Conservation (phyloP, 225 moss, liverwort and hornwort species). For the Marchantia paleacea region DNA sequence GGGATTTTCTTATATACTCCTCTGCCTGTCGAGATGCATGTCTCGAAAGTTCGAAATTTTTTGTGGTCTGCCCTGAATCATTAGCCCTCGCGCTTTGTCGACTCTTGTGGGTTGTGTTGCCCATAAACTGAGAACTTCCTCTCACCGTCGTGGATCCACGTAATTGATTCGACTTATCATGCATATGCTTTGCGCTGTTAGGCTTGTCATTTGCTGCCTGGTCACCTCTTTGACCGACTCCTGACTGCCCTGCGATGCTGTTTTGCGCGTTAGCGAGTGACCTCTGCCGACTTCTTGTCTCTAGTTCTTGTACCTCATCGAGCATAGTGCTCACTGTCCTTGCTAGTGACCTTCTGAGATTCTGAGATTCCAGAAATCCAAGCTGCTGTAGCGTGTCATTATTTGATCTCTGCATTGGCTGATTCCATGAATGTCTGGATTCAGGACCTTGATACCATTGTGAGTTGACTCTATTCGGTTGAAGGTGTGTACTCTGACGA, state of each 20-base stretch:
- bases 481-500: not conserved
- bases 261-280: not conserved
- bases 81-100: too few relatives aligned
- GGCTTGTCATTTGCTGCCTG: not conserved
- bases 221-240: not conserved
- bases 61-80: not conserved
- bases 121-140: too few relatives aligned
- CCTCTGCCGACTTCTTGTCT: slow-evolving; percentile 7
- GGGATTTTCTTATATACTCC: not conserved
- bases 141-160: not conserved
- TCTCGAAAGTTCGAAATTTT: not conserved
- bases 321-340: not conserved
- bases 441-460: not conserved
- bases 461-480: not conserved
- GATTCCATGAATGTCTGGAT: not conserved
- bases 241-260: not conserved
- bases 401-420: not conserved
- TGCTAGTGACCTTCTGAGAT: slow-evolving; percentile 6
- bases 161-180: not conserved
- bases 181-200: not conserved
- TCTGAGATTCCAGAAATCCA: not conserved
- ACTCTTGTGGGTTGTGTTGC: not conserved
- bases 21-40: not conserved
- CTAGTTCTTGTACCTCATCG: not conserved
- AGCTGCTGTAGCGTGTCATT: not conserved